Percentiles rank a stretch among this genome's conserved stretches.
These are phyloP conservation scores for Balamuthia mandrillaris DNA, from an alignment of 208 protist genomes.

Conservation along the genomic window DNA sequence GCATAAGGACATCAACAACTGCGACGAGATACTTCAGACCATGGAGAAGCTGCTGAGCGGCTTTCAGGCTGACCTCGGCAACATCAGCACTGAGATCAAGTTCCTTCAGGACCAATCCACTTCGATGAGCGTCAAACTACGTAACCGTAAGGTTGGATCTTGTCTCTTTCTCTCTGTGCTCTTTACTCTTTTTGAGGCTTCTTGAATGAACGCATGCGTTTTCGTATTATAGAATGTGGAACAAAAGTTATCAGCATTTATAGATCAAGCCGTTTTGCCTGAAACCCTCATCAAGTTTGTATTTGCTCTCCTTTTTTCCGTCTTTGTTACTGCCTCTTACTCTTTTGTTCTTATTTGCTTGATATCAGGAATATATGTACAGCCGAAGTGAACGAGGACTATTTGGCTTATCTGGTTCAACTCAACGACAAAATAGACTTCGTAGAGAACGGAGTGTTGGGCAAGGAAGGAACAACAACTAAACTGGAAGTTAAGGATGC, in stretches of 20 bases:
- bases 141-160: background rate
- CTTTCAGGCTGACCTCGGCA: background rate
- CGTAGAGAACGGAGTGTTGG: background rate
- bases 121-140: background rate
- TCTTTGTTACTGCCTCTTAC: background rate
- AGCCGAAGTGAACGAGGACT: background rate
- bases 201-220: too few species aligned
- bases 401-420: background rate
- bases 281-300: background rate
- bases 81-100: background rate
- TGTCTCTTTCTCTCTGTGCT: too few species aligned
- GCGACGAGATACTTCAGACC: background rate
- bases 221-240: background rate
- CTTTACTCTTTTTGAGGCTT: too few species aligned
- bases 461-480: too few species aligned
- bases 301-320: background rate
- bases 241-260: background rate
- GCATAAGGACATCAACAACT: background rate
- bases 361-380: background rate
- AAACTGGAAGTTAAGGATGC: too few species aligned
- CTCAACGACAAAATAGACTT: background rate
- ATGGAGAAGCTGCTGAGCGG: constrained; percentile 1
- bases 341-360: background rate
- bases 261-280: background rate
- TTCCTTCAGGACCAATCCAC: background rate